Base-by-base conservation (phyloP, 371 early-diverging fungal genomes). In the Haplosporangium sp. region DNA sequence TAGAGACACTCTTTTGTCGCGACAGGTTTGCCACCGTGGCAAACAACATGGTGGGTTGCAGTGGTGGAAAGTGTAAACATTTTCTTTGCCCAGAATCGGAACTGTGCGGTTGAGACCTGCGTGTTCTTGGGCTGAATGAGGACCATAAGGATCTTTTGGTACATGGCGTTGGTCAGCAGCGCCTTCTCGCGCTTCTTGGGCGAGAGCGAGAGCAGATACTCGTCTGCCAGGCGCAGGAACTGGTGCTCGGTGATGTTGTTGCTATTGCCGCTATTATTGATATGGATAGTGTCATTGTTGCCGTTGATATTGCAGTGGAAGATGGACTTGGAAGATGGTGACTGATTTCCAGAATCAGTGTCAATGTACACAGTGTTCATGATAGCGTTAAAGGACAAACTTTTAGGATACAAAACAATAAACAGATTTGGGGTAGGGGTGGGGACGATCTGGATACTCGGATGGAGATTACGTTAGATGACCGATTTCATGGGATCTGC, bases 71-170 rank as follows among this genome's bases (percentile, higher is more conserved):
- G 82, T 10, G 83, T 81, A 72, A 89, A 89, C 89, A 89, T 89
- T 59, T 88, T 89, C 67, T 89, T 89, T 42, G 87, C 89, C 88
- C 89, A 89, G 64, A 89, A 89, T 9, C 88, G 81, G 67, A 89
- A 89, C 60, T 89, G 89, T 4, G 89, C 89, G 3, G 89, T 89
- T 13, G 89, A 87, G 23, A 87, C 84, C 23, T 86, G 81, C 1
- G 89, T 89, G 59, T 89, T 89, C 38, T 85, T 81, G 29, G 89
- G 89, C 52, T 89, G 88, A 48, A 84, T 84, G 16, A 89, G 73
- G 1, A 87, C 88, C 80, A 86, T 86, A 11, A 85, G 80, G 36
- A 89, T 87, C 55, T 87, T 62, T 46, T 82, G 64, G 64, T 89
- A 89, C 54, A 88, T 86, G 20, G 81, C 64, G 47, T 81, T 81